Evolutionary conservation across 2,329 filamentous ascomycete genomes (phyloP).

Genomic region (Paramyrothecium roridum): DNA sequence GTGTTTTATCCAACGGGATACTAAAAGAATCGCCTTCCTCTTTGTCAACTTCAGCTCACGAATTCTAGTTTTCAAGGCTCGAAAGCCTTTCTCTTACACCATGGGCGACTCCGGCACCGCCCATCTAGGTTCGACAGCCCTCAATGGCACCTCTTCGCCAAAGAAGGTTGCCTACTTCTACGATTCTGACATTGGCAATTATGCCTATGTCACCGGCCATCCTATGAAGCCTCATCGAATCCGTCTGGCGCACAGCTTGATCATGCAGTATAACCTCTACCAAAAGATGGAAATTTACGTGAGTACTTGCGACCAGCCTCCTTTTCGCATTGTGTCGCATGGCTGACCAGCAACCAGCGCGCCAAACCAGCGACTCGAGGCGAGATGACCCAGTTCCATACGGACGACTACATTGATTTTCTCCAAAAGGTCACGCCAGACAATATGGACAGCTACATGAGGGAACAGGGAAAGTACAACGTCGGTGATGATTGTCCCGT

Average conservation of each 20-base stretch:
- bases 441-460: slow-evolving; percentile 92
- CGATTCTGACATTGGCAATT: slow-evolving; percentile 97
- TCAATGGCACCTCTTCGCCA: slow-evolving; percentile 42
- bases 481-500: slow-evolving; percentile 96
- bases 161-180: slow-evolving; percentile 98
- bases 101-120: slow-evolving; percentile 35
- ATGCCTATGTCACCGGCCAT: slow-evolving; percentile 93
- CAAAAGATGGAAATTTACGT: slow-evolving; percentile 96
- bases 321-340: not conserved
- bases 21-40: not conserved
- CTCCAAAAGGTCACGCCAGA: slow-evolving; percentile 93
- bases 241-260: slow-evolving; percentile 89
- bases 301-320: slow-evolving; percentile 35
- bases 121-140: slow-evolving; percentile 42
- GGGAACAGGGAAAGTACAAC: slow-evolving; percentile 91
- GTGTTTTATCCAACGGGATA: not conserved
- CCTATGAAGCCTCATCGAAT: slow-evolving; percentile 99
- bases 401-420: slow-evolving; percentile 93
- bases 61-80: not conserved
- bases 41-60: not conserved
- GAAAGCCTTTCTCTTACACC: slow-evolving; percentile 2
- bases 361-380: slow-evolving; percentile 84
- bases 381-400: slow-evolving; percentile 93
- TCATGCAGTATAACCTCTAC: slow-evolving; percentile 94
- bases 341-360: slow-evolving; percentile 47